Percentiles rank a stretch among this genome's conserved stretches.
These are phyloP conservation scores for Panicum virgatum DNA, from an alignment of 202 grass and related monocot species.

Conservation along the genomic window DNA sequence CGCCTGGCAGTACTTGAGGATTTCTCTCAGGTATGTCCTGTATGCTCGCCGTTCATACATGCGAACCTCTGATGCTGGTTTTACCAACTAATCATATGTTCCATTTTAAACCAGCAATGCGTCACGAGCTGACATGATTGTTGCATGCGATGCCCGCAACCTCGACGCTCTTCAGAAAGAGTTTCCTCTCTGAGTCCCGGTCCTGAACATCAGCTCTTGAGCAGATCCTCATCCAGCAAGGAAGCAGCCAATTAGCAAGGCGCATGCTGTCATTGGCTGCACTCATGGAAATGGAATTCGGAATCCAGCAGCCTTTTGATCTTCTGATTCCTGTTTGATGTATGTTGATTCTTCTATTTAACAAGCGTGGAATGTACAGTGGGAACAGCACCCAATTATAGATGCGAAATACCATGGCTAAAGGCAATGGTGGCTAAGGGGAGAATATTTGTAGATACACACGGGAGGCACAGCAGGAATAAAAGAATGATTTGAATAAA, in stretches of 20 bases:
- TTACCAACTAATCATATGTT: constrained; percentile 28
- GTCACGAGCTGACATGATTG: constrained; percentile 87
- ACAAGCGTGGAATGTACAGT: constrained; percentile 25
- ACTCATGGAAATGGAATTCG: not conserved
- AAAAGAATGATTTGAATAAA: not conserved
- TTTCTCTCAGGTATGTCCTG: constrained; percentile 78
- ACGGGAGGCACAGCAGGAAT: constrained; percentile 14
- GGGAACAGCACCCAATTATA: constrained; percentile 21
- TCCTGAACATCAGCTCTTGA: not conserved
- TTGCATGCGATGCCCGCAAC: constrained; percentile 85
- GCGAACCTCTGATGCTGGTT: constrained; percentile 24
- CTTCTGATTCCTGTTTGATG: not conserved
- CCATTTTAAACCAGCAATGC: constrained; percentile 61
- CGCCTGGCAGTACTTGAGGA: constrained; percentile 93
- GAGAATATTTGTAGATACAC: not conserved
- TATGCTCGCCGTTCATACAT: not conserved
- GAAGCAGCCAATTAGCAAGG: not conserved
- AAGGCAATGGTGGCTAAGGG: not conserved
- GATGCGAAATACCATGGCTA: constrained; percentile 22
- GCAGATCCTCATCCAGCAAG: not conserved
- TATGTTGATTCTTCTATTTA: constrained; percentile 2
- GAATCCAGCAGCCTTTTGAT: constrained; percentile 9
- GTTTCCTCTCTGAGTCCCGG: constrained; percentile 69
- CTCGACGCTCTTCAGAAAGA: constrained; percentile 96
- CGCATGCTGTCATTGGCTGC: not conserved